phyloP scores from a whole-genome alignment of 352 stramenopile species.

The Pythium brachiatum region DNA sequence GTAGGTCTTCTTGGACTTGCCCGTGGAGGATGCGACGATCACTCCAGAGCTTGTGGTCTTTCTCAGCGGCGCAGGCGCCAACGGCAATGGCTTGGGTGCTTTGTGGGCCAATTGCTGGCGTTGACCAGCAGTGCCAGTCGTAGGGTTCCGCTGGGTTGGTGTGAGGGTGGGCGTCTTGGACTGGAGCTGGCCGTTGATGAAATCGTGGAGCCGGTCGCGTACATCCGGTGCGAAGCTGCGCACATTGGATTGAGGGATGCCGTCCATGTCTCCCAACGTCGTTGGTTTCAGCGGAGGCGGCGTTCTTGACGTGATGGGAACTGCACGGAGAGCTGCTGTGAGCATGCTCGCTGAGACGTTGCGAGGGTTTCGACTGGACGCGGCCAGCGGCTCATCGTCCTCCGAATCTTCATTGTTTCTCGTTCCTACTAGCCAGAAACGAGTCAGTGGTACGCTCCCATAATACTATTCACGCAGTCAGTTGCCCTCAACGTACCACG shows the following conservation, averaged over 20 bases:
- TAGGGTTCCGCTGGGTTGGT: neutral
- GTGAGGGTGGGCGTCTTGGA: neutral
- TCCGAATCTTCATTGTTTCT: conserved; percentile 6
- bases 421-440: neutral
- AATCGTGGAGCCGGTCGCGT: neutral
- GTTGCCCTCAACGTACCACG: neutral
- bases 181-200: conserved; percentile 13
- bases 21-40: neutral
- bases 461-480: no score
- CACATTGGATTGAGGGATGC: neutral
- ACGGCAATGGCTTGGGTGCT: neutral
- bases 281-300: neutral
- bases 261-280: neutral
- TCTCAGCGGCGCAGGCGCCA: neutral
- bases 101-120: neutral
- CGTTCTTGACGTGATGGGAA: neutral
- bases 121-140: neutral
- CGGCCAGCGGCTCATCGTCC: conserved; percentile 20
- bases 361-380: neutral
- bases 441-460: neutral
- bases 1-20: neutral
- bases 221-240: neutral
- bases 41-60: neutral
- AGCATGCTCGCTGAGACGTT: neutral
- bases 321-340: neutral